Base-by-base conservation (phyloP, 768 basidiomycete species). In the Tremella mesenterica region DNA sequence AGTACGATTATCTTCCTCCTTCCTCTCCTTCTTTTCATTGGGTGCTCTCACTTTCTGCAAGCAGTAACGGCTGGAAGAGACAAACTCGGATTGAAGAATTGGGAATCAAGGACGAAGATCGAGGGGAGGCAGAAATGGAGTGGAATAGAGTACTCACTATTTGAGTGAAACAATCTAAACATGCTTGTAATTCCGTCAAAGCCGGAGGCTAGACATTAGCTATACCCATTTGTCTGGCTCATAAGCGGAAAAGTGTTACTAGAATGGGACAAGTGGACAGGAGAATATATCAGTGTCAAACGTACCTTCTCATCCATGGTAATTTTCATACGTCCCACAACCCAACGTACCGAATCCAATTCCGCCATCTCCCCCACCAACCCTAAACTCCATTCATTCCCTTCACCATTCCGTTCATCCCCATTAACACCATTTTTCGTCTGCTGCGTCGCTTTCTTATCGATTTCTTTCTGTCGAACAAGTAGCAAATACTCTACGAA, bases 121-220 rank as follows among this genome's bases (percentile, higher is more conserved):
- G n/a, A n/a, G n/a, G n/a, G n/a, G n/a, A n/a, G n/a, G n/a, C n/a
- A n/a, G n/a, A n/a, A n/a, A n/a, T n/a, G n/a, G n/a, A n/a, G n/a
- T n/a, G n/a, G n/a, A n/a, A n/a, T n/a, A n/a, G n/a, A n/a, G n/a
- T n/a, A 61, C 75, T 47, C 44, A 77, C 77, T 50, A 97, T 78
- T 64, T 95, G 91, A 18, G 89, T 91, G 60, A 97, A 81, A 71
- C 89, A 93, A 66, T 93, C 88, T 65, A 95, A 82, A 28, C 90
- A 89, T 28, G 90, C 88, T 73, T 96, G 90, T 25, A 97, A 77
- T 69, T 95, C 92, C 25, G 83, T 87, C 90, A 91, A 97, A 55
- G 82, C 77, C 67, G 91, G 91, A 27, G 93, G 93, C 89, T 95
- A 63, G 14, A n/a, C n/a, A n/a, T n/a, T n/a, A n/a, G n/a, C n/a